Conservation (phyloP, 2,329 filamentous ascomycete genomes). For the Aotearoamyces nothofagi region DNA sequence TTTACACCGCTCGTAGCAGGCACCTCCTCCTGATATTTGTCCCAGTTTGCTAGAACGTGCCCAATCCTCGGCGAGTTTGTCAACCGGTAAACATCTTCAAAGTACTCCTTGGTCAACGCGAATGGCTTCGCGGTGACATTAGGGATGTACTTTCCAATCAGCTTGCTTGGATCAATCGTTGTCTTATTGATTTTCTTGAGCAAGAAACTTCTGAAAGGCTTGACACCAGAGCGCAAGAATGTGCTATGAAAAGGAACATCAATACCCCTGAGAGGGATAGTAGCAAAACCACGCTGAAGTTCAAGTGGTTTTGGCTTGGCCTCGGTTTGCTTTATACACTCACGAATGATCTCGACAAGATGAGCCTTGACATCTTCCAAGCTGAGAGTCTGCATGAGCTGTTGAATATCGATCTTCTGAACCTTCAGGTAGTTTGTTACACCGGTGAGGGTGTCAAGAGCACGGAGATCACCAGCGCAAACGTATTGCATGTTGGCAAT, state of each 20-base stretch:
- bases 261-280: constrained; percentile 91
- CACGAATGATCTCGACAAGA: constrained; percentile 79
- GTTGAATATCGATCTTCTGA: constrained; percentile 94
- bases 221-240: constrained; percentile 93
- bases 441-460: constrained; percentile 48
- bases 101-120: constrained; percentile 94
- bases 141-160: constrained; percentile 97
- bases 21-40: constrained; percentile 18
- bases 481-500: constrained; percentile 65
- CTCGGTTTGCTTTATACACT: constrained; percentile 73
- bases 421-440: constrained; percentile 91
- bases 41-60: constrained; percentile 20
- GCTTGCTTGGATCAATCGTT: constrained; percentile 89
- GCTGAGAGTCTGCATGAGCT: constrained; percentile 71
- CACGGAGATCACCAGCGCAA: constrained; percentile 54
- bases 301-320: constrained; percentile 79
- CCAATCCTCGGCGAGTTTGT: constrained; percentile 45
- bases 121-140: constrained; percentile 97
- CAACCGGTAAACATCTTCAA: constrained; percentile 93
- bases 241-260: constrained; percentile 99
- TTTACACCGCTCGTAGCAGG: constrained; percentile 14
- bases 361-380: constrained; percentile 86
- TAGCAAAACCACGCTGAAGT: constrained; percentile 89
- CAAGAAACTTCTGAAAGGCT: constrained; percentile 95
- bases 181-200: constrained; percentile 99